A percentile compares a stretch with the other conserved stretches of the same genome.
These are phyloP conservation scores for Lecanoromycetidae sp. DNA, from an alignment of 2,329 filamentous ascomycete species.

Conservation along the genomic window DNA sequence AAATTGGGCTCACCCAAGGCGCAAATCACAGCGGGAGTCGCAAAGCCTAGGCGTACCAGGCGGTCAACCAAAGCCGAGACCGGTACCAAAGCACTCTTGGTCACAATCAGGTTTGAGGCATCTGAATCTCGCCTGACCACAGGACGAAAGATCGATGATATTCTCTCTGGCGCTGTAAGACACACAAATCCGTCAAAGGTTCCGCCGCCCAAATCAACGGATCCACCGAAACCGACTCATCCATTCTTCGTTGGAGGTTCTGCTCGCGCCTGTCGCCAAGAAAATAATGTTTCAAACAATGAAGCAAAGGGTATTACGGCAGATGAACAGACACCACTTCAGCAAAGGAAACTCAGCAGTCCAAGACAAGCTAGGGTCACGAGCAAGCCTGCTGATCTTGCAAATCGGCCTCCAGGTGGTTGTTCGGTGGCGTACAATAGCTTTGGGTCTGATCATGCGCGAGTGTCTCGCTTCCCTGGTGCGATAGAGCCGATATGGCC, in stretches of 20 bases:
- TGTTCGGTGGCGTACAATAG: not conserved
- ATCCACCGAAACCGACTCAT: conserved; percentile 42
- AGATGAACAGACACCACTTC: not conserved
- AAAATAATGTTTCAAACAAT: not conserved
- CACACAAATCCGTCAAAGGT: conserved; percentile 21
- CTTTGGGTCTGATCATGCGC: conserved; percentile 30
- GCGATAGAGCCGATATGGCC: conserved; percentile 61
- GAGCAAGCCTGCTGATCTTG: conserved; percentile 11
- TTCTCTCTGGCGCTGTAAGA: conserved; percentile 35
- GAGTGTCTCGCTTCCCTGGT: conserved; percentile 49
- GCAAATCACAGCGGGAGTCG: conserved; percentile 16
- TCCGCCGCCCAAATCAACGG: conserved; percentile 42
- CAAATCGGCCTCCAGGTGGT: not conserved
- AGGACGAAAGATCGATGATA: conserved; percentile 50
- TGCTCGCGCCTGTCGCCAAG: conserved; percentile 18
- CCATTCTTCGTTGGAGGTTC: conserved; percentile 57
- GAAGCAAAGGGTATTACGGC: not conserved
- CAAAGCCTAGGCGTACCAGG: conserved; percentile 27
- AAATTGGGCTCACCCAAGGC: conserved; percentile 30
- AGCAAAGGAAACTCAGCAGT: not conserved
- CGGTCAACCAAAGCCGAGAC: conserved; percentile 25
- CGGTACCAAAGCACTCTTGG: conserved; percentile 27
- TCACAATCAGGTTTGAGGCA: conserved; percentile 48
- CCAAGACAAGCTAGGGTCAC: conserved; percentile 9
- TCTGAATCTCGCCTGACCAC: conserved; percentile 38